These are phyloP conservation scores for Phytopythium boreale DNA, from an alignment of 352 stramenopile species.

Conservation along the genomic window DNA sequence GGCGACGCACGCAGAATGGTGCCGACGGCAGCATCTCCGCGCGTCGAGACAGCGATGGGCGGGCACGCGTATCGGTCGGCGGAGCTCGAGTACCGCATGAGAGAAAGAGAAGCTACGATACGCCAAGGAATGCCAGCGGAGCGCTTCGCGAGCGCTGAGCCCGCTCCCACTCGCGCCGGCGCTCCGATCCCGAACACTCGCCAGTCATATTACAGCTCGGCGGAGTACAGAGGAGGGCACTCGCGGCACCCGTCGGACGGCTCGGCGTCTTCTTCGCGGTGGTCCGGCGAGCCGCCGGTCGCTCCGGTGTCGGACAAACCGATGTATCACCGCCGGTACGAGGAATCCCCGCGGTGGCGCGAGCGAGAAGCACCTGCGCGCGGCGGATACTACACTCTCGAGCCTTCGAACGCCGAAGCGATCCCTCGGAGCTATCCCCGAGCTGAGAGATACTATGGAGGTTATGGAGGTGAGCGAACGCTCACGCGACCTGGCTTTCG, in stretches of 20 bases:
- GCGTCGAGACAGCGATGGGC: neutral
- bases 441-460: constrained; percentile 2
- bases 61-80: constrained; percentile 8
- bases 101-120: constrained; percentile 14
- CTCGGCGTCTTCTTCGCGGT: constrained; percentile 22
- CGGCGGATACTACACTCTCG: neutral
- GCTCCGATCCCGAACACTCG: neutral
- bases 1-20: neutral
- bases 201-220: constrained; percentile 2
- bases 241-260: constrained; percentile 16
- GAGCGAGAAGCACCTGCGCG: constrained; percentile 16
- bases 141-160: neutral
- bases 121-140: constrained; percentile 3
- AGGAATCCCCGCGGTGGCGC: constrained; percentile 32
- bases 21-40: neutral
- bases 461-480: constrained; percentile 1
- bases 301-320: constrained; percentile 13
- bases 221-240: neutral
- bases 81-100: constrained; percentile 14
- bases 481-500: neutral
- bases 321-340: constrained; percentile 28
- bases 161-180: neutral
- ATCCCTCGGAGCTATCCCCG: neutral
- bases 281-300: constrained; percentile 13
- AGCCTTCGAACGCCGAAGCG: neutral